Conservation (phyloP, 2,329 filamentous ascomycete genomes). For the Venturia asperata region DNA sequence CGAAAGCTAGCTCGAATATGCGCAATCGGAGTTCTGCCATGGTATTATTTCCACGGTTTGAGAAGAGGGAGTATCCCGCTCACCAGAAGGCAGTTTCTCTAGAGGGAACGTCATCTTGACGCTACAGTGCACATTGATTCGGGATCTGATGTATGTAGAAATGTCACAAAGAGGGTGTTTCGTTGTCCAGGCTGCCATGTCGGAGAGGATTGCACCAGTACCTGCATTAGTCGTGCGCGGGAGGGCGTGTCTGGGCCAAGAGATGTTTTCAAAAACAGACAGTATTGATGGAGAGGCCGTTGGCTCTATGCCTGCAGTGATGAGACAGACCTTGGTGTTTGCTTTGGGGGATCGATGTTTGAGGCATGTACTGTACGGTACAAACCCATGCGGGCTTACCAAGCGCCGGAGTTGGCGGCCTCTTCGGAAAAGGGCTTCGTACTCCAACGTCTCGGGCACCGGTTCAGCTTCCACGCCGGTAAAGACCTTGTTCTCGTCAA, state of each 20-base stretch:
- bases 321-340: not conserved
- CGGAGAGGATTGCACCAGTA: not conserved
- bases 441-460: no score
- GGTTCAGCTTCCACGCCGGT: no score
- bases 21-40: constrained; percentile 2
- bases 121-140: not conserved
- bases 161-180: not conserved
- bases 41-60: not conserved
- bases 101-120: not conserved
- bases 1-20: constrained; percentile 7
- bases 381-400: no score
- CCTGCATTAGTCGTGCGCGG: not conserved
- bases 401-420: not conserved
- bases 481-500: no score
- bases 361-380: no score
- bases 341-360: not conserved
- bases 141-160: not conserved
- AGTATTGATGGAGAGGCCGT: no score
- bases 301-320: not conserved
- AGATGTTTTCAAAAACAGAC: no score
- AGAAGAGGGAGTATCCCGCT: not conserved
- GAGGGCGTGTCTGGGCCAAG: not conserved
- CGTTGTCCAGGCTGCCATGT: not conserved
- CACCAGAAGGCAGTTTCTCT: not conserved
- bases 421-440: not conserved